Evolutionary conservation across 768 basidiomycete genomes (phyloP).

Genomic region (Cystobasidium ongulense): DNA sequence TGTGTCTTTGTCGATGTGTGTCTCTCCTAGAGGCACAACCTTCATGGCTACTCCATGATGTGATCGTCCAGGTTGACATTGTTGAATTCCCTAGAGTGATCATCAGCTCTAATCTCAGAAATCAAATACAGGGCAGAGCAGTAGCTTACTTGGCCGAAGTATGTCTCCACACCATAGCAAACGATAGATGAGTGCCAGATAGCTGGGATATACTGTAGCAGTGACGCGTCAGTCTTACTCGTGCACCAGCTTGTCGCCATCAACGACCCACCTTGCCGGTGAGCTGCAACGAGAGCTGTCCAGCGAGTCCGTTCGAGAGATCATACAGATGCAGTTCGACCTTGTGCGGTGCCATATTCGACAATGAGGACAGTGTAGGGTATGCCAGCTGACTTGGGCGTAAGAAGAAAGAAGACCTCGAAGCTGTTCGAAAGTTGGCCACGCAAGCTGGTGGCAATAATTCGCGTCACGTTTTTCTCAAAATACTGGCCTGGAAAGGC

Average conservation of each 20-base stretch:
- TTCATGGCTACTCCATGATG: constrained; percentile 48
- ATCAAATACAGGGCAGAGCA: background rate
- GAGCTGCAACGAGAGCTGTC: constrained; percentile 65
- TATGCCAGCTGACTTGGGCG: too few species aligned
- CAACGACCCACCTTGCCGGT: constrained; percentile 81
- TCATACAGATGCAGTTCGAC: constrained; percentile 88
- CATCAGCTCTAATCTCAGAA: background rate
- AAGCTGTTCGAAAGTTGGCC: background rate
- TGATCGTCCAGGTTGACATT: constrained; percentile 65
- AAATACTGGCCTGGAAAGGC: background rate
- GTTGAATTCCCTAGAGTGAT: constrained; percentile 58
- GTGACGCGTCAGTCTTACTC: background rate
- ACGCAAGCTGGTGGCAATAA: background rate
- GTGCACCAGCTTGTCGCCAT: background rate
- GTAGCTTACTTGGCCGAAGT: constrained; percentile 56
- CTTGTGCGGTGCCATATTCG: constrained; percentile 39
- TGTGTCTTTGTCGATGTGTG: constrained; percentile 50
- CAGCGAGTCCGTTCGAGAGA: constrained; percentile 76
- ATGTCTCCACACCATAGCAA: constrained; percentile 73
- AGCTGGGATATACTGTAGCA: constrained; percentile 52
- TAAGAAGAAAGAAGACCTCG: background rate
- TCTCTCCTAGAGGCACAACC: constrained; percentile 17
- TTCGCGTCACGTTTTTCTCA: background rate
- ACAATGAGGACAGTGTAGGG: too few species aligned
- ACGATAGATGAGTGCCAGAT: constrained; percentile 92